Percentiles rank a stretch among this genome's conserved stretches.
Evolutionary conservation across 176 grass and related monocot genomes (phyloP).

Genomic region (Puccinellia tenuiflora): DNA sequence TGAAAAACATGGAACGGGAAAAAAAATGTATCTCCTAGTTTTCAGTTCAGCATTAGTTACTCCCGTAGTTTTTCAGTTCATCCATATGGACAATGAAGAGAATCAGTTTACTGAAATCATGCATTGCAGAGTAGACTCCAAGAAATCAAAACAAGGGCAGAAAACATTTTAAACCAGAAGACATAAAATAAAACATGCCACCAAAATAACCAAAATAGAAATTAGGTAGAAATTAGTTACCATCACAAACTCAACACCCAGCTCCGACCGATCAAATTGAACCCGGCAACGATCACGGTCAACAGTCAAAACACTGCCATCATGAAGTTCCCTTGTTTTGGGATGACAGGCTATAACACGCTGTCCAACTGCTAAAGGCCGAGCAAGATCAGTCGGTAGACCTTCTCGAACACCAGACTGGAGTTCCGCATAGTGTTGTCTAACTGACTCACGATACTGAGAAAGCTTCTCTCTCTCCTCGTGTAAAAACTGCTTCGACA

Average conservation of each 20-base stretch:
- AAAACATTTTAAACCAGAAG: conserved; percentile 15
- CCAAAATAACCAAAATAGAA: conserved; percentile 1
- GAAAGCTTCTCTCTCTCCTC: conserved; percentile 90
- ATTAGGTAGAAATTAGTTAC: conserved; percentile 41
- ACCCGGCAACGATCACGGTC: conserved; percentile 57
- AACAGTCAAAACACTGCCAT: conserved; percentile 84
- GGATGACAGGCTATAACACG: conserved; percentile 89
- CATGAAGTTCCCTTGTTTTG: conserved; percentile 91
- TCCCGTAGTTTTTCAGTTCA: not conserved
- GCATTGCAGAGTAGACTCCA: not conserved
- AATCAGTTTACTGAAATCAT: conserved; percentile 1
- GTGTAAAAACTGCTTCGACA: conserved; percentile 75
- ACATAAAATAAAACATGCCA: not conserved
- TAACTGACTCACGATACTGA: conserved; percentile 87
- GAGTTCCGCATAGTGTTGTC: conserved; percentile 82
- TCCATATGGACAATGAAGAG: not conserved
- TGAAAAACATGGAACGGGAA: not conserved
- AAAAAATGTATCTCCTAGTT: not conserved
- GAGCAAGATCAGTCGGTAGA: conserved; percentile 82
- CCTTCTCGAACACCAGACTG: conserved; percentile 78
- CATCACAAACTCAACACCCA: conserved; percentile 84
- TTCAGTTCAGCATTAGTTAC: not conserved
- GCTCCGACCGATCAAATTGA: conserved; percentile 84
- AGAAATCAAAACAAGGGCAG: not conserved
- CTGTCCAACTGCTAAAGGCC: conserved; percentile 81